Base-by-base conservation (phyloP, 164 flowering plant species). In the Tetracentron sinense region DNA sequence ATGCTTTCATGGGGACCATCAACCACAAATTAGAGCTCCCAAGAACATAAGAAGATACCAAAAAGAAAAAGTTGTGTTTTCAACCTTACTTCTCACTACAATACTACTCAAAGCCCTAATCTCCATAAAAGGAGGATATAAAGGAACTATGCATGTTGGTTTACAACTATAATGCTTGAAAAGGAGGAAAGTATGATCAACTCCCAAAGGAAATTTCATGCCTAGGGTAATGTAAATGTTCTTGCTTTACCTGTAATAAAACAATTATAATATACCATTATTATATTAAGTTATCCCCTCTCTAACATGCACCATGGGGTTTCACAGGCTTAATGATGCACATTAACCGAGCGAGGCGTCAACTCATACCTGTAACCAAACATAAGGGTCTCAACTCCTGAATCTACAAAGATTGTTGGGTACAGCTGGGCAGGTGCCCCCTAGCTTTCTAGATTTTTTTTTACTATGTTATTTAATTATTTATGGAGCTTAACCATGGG, bases 1-100 rank as follows among this genome's bases (percentile, higher is more conserved):
- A 81, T 81, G 85, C 81, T 68, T n/a, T 77, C 70, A 48, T 71
- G 71, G 85, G 83, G 82, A 81, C 88, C 77, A 73, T 73, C 66
- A 73, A 65, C 58, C 59, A 57, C 48, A 69, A 56, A 47, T 50
- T 23, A 62, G 53, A 62, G 64, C 57, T 55, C 57, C 56, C 52
- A 47, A 61, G 57, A 63, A 73, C 71, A 69, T 54, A 70, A 78
- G 72, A 74, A 75, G 79, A 80, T 75, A 81, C 82, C 82, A 69
- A 73, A 79, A 73, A 69, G 72, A 60, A 51, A 72, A 33, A 48
- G 54, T 55, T 27, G 23, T 33, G 38, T 17, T 56, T 17, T 50
- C 54, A 42, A 62, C 33, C 70, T 68, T 61, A 54, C 54, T 50
- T 44, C 63, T 71, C 59, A 70, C 74, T 66, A 58, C 62, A 62